phyloP scores from a whole-genome alignment of 768 basidiomycete genomes.

The Trametes cingulata region DNA sequence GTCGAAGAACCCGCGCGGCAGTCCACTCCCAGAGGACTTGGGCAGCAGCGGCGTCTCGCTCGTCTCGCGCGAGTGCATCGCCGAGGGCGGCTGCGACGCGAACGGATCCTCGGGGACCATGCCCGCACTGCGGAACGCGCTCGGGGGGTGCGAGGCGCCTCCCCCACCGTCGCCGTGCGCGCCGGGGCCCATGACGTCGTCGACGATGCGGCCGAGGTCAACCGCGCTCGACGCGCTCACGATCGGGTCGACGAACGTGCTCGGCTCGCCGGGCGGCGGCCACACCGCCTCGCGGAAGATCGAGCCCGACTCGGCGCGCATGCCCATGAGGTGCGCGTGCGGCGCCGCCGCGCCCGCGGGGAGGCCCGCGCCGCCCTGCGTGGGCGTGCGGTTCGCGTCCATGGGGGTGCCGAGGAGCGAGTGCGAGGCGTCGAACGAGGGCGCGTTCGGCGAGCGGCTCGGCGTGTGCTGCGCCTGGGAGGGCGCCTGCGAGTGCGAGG shows the following conservation, averaged over 20 bases:
- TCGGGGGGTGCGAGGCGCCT: not conserved
- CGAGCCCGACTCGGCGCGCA: conserved; percentile 32
- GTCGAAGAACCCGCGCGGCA: not conserved
- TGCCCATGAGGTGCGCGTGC: conserved; percentile 27
- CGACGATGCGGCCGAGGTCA: conserved; percentile 30
- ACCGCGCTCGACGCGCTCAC: conserved; percentile 24
- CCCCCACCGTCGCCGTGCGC: not conserved
- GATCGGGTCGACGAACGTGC: conserved; percentile 32
- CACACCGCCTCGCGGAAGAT: conserved; percentile 34
- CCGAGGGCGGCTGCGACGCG: conserved; percentile 6
- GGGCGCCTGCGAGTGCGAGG: conserved; percentile 2
- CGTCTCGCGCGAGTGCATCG: conserved; percentile 22
- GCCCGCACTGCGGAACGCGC: conserved; percentile 9
- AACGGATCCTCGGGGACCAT: conserved; percentile 17
- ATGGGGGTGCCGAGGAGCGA: conserved; percentile 16
- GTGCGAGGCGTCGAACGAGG: conserved; percentile 9
- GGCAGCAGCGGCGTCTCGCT: conserved; percentile 20
- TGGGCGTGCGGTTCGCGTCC: conserved; percentile 16
- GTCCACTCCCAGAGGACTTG: not conserved
- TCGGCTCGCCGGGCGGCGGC: conserved; percentile 30
- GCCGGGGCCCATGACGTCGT: conserved; percentile 32
- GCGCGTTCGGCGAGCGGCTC: conserved; percentile 5
- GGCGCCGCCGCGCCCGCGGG: conserved; percentile 17
- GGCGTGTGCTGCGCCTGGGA: conserved; percentile 1
- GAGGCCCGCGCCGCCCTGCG: not conserved